Base-by-base conservation (phyloP, 148 eudicot species). In the Fallopia convolvulus region DNA sequence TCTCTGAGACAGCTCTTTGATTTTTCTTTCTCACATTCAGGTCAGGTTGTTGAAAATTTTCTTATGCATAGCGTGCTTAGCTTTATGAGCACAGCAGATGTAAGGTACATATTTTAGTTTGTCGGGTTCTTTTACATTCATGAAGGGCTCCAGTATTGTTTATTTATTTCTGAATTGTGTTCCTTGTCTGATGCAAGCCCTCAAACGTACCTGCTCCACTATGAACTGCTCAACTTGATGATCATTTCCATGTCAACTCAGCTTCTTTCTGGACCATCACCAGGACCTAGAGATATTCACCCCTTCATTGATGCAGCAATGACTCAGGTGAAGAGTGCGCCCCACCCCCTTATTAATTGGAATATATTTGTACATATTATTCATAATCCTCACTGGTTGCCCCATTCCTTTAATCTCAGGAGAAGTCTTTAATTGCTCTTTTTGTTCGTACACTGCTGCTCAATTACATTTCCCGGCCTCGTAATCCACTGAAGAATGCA, bases 251-350 rank as follows among this genome's bases (percentile, higher is more conserved):
- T 88, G 92, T 92, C 99, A 75, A 92, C 93, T 80, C 97, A 92
- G 84, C 97, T 94, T 86, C 90, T 87, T 72, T 88, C 88, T 79
- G 92, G 91, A 80, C 91, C 97, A 81, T 89, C 97, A n/a, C 91
- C 92, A 32, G 94, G 92, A 79, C 91, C 91, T 44, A 80, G 85
- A 79, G 97, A 90, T 86, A 52, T 80, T 74, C 93, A 94, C 76
- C 96, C 97, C 39, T 91, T 94, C 75, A 82, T 86, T 23, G 90
- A 92, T 84, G 89, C 92, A 44, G 85, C 90, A 41, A 92, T 94
- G 97, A 75, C 70, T 83, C 96, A 92, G 94, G 99, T 92, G 80
- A 81, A 18, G 61, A 60, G 74, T 15, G 47, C 10, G 10, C 10
- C 47, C 47, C 9, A 44, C 10, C 10, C 10, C 47, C 47, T 74